Percentiles rank a stretch among this genome's conserved stretches.
Conservation (phyloP, 1,284 basidiomycete species). For the Neonothopanus nambi region DNA sequence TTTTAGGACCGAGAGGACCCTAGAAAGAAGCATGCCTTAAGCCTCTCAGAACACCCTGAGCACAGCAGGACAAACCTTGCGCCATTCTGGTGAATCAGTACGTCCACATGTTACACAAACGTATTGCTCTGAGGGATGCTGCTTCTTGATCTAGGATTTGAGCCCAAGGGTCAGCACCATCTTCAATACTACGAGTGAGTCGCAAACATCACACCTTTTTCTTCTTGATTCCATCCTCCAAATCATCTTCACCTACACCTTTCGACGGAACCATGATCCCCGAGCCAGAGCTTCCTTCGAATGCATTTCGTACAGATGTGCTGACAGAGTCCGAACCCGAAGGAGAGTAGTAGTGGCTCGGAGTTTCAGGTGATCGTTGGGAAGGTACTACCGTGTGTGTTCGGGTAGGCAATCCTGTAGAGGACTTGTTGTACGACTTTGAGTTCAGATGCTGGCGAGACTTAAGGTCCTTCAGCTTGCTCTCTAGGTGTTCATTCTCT, state of each 20-base stretch:
- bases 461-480: constrained; percentile 46
- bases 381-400: too few species aligned
- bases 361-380: neutral
- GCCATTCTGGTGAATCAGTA: constrained; percentile 83
- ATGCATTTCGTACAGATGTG: constrained; percentile 6
- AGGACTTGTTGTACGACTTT: constrained; percentile 13
- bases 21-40: constrained; percentile 30
- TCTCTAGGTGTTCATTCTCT: constrained; percentile 72
- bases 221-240: constrained; percentile 41
- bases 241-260: constrained; percentile 30
- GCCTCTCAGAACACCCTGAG: neutral
- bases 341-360: constrained; percentile 10
- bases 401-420: constrained; percentile 4
- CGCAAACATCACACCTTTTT: constrained; percentile 37
- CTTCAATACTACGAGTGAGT: neutral
- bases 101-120: constrained; percentile 79
- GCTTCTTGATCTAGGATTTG: constrained; percentile 45
- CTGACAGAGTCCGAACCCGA: neutral
- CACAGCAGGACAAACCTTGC: constrained; percentile 58
- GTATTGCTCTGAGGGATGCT: constrained; percentile 58
- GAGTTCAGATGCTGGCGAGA: constrained; percentile 15
- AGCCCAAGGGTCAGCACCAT: constrained; percentile 6
- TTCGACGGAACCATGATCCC: neutral
- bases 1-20: constrained; percentile 84
- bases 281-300: constrained; percentile 8